Percentiles rank a stretch among this genome's conserved stretches.
These are phyloP conservation scores for Sordaria brevicollis DNA, from an alignment of 495 filamentous ascomycete species.

Conservation along the genomic window DNA sequence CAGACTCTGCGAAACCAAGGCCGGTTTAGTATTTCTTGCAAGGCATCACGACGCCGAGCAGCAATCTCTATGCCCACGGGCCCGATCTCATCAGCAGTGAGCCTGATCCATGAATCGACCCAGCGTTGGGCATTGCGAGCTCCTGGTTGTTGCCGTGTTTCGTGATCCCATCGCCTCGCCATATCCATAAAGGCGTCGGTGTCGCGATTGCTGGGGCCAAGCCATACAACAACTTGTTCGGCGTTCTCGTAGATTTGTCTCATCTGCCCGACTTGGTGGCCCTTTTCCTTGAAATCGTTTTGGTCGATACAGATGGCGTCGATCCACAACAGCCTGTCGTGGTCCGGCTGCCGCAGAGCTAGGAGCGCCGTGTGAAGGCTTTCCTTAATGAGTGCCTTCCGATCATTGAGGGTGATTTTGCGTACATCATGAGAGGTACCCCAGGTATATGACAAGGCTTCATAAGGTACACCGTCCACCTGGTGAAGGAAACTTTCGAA, in stretches of 20 bases:
- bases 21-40: background rate
- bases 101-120: background rate
- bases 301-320: constrained; percentile 15
- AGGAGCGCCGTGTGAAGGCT: constrained; percentile 1
- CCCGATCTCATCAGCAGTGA: background rate
- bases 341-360: background rate
- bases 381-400: background rate
- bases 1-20: constrained; percentile 15
- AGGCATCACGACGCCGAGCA: constrained; percentile 3
- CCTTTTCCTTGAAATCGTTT: constrained; percentile 1
- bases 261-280: constrained; percentile 8
- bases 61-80: background rate
- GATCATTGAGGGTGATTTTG: background rate
- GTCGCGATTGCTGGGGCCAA: background rate
- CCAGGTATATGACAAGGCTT: constrained; percentile 26
- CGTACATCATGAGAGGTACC: constrained; percentile 2
- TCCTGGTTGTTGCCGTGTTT: background rate
- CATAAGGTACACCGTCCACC: constrained; percentile 6
- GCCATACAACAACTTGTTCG: constrained; percentile 1
- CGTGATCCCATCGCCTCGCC: background rate
- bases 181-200: background rate
- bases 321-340: constrained; percentile 9
- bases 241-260: constrained; percentile 1
- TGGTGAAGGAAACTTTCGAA: background rate
- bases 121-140: accelerated